Percentiles rank a stretch among this genome's conserved stretches.
phyloP scores from a whole-genome alignment of 768 basidiomycete species.

The Panus rudis region DNA sequence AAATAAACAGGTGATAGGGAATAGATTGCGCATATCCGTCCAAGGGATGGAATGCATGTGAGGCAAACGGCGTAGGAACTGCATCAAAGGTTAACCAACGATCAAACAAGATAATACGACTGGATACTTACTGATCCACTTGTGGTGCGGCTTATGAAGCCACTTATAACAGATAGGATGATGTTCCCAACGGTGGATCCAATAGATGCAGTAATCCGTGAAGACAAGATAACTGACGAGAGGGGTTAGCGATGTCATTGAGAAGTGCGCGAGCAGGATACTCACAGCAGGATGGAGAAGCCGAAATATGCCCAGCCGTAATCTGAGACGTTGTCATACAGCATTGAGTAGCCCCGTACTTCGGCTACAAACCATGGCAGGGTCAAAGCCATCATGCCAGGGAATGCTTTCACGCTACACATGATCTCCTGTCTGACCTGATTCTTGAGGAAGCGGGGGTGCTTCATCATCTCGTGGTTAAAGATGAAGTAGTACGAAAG shows the following conservation, averaged over 20 bases:
- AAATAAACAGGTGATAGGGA: conserved; percentile 91
- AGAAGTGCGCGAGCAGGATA: conserved; percentile 9
- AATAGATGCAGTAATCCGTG: conserved; percentile 93
- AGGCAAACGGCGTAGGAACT: conserved; percentile 98
- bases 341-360: conserved; percentile 71
- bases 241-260: conserved; percentile 2
- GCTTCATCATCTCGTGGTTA: conserved; percentile 92
- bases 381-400: conserved; percentile 74
- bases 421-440: conserved; percentile 81
- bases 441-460: conserved; percentile 88
- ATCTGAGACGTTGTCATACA: conserved; percentile 75
- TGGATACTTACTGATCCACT: conserved; percentile 80
- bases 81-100: conserved; percentile 7
- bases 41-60: conserved; percentile 94
- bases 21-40: conserved; percentile 93
- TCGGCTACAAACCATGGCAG: conserved; percentile 94
- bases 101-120: not conserved
- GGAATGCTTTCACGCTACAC: conserved; percentile 69
- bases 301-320: conserved; percentile 73
- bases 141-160: conserved; percentile 97
- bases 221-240: conserved; percentile 63
- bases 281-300: conserved; percentile 64
- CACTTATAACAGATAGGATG: conserved; percentile 81
- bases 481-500: conserved; percentile 83
- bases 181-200: conserved; percentile 92